Evolutionary conservation across 2,329 filamentous ascomycete genomes (phyloP).

Genomic region (Teratosphaeria pseudoeucalypti): DNA sequence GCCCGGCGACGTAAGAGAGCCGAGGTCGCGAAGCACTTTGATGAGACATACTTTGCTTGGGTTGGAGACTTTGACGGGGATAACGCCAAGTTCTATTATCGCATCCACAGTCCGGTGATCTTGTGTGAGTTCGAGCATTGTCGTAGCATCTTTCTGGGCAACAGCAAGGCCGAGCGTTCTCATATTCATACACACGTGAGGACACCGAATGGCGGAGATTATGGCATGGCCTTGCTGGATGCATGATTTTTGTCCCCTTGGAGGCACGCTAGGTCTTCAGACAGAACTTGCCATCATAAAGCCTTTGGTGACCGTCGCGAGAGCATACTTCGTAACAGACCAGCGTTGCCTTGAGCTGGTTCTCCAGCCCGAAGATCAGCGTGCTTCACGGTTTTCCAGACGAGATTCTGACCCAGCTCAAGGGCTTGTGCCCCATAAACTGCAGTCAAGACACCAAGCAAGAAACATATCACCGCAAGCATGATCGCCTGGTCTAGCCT

Average conservation of each 20-base stretch:
- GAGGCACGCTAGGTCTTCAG: no score
- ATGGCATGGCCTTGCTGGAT: constrained; percentile 44
- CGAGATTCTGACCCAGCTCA: neutral
- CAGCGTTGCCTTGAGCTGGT: neutral
- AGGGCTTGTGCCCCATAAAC: neutral
- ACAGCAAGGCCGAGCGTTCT: constrained; percentile 63
- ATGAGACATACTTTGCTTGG: constrained; percentile 73
- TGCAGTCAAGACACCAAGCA: neutral
- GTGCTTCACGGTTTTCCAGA: neutral
- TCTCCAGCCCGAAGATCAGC: neutral
- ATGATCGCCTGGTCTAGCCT: neutral
- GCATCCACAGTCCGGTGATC: constrained; percentile 65
- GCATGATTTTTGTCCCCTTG: no score
- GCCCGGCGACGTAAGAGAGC: constrained; percentile 47
- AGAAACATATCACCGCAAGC: neutral
- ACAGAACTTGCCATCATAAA: neutral
- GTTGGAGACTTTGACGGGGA: constrained; percentile 58
- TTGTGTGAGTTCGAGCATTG: constrained; percentile 68
- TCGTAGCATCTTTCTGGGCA: constrained; percentile 60
- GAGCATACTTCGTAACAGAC: neutral
- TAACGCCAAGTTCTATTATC: constrained; percentile 64
- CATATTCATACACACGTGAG: constrained; percentile 67
- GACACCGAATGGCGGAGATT: constrained; percentile 66
- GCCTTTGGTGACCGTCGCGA: neutral
- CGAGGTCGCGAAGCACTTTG: constrained; percentile 45